Base-by-base conservation (phyloP, 768 basidiomycete species). In the Mycena rosella region DNA sequence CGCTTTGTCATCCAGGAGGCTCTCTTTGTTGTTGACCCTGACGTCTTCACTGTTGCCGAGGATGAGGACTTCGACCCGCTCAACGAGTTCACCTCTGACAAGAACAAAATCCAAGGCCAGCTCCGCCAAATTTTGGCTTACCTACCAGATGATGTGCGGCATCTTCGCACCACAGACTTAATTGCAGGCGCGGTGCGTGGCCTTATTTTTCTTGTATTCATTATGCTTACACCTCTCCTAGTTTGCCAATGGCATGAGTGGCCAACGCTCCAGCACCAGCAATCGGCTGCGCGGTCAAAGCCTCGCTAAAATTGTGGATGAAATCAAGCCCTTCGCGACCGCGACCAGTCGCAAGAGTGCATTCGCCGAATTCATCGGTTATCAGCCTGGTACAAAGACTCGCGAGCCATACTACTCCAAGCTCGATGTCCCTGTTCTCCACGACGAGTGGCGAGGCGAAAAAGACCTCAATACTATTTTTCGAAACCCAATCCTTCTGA, bases 21-120 rank as follows among this genome's bases (percentile, higher is more conserved):
- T 34, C 49, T 67, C 20, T 67, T 67, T 53, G 18, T 67, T 18
- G n/a, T 29, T 22, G 52, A 54, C 24, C 17, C n/a, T 3, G 56
- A 45, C 17, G 29, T 56, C 17, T 48, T 53, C 11, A 45, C 42
- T 24, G 40, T 32, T 7, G n/a, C 34, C 14, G 32, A 40, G 38
- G 38, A 40, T 4, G 38, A 40, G 38, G 38, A 40, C 38, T 40
- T 40, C 38, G 38, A 40, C 20, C 51, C 18, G 11, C 7, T n/a
- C 44, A 15, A 53, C 32, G 27, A 51, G 49, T 51, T 51, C 49
- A 30, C 15, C 30, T 53, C 52, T 2, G 30, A 53, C n/a, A 34
- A 53, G n/a, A 53, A 34, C 18, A 29, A 22, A 8, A 30, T 58
- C n/a, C 57, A 58, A n/a, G 44, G 65, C 1, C 66, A 67, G 32